phyloP scores from a whole-genome alignment of 306 rosid species.

The Calophaca sinica region DNA sequence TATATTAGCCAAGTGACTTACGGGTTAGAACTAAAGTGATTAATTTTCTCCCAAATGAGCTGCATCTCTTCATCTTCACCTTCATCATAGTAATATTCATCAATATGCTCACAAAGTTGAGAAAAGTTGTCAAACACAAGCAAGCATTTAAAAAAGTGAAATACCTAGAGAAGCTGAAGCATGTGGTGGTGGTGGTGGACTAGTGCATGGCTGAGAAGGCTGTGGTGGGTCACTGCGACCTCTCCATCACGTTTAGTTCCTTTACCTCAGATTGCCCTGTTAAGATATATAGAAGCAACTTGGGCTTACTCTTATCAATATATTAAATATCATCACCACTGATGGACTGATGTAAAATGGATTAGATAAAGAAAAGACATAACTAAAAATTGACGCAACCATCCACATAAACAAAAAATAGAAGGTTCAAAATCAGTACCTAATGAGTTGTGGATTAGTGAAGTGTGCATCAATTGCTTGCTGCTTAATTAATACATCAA shows the following conservation, averaged over 20 bases:
- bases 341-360: neutral
- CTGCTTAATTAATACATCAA: neutral
- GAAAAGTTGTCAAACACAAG: too few species aligned
- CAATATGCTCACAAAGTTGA: too few species aligned
- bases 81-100: too few species aligned
- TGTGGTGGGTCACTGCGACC: neutral
- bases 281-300: neutral
- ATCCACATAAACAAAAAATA: too few species aligned
- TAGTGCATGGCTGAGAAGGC: constrained; percentile 2
- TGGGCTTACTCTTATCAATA: neutral
- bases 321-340: neutral
- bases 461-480: neutral
- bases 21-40: too few species aligned
- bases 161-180: neutral
- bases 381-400: too few species aligned
- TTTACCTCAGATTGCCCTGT: neutral
- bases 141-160: too few species aligned
- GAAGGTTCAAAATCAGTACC: neutral
- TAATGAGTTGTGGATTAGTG: neutral
- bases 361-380: too few species aligned
- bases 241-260: neutral
- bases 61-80: too few species aligned
- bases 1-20: too few species aligned
- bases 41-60: too few species aligned
- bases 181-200: neutral